These are phyloP conservation scores for Cadophora luteo-olivacea DNA, from an alignment of 2,329 filamentous ascomycete species.

Conservation along the genomic window DNA sequence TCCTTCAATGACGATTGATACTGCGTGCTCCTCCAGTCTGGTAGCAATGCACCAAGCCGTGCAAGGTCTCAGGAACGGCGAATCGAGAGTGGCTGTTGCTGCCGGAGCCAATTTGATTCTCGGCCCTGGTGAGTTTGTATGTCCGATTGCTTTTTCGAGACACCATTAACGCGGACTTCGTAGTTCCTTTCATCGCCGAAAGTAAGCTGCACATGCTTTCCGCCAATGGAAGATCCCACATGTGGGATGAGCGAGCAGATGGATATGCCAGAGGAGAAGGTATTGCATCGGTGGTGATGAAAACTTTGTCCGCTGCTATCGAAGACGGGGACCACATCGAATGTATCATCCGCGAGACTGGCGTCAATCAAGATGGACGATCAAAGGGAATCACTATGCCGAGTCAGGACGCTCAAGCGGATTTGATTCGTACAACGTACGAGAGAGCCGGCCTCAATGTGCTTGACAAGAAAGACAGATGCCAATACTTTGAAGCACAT, in stretches of 20 bases:
- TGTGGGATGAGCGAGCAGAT: conserved; percentile 38
- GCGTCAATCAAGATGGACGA: conserved; percentile 52
- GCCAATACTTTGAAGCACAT: conserved; percentile 39
- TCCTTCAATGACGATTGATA: conserved; percentile 52
- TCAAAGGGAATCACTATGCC: conserved; percentile 50
- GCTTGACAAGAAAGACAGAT: conserved; percentile 16
- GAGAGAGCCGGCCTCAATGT: conserved; percentile 23
- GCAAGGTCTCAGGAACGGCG: conserved; percentile 8
- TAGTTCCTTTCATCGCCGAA: conserved; percentile 16
- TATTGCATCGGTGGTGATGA: conserved; percentile 62
- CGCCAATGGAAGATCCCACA: conserved; percentile 7
- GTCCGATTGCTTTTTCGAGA: too few species aligned
- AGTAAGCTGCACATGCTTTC: conserved; percentile 21
- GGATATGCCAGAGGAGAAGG: conserved; percentile 62
- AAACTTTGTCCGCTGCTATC: conserved; percentile 56
- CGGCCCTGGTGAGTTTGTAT: conserved; percentile 17
- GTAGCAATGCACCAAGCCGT: conserved; percentile 21
- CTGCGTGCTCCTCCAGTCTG: conserved; percentile 52
- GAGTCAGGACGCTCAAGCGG: conserved; percentile 50
- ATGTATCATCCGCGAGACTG: conserved; percentile 50
- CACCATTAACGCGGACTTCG: too few species aligned
- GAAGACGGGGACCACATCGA: conserved; percentile 50
- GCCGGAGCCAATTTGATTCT: conserved; percentile 36
- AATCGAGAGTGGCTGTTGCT: conserved; percentile 46
- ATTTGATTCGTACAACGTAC: conserved; percentile 30